Conservation (phyloP, 768 basidiomycete species). For the Agrocybe chaxingu region DNA sequence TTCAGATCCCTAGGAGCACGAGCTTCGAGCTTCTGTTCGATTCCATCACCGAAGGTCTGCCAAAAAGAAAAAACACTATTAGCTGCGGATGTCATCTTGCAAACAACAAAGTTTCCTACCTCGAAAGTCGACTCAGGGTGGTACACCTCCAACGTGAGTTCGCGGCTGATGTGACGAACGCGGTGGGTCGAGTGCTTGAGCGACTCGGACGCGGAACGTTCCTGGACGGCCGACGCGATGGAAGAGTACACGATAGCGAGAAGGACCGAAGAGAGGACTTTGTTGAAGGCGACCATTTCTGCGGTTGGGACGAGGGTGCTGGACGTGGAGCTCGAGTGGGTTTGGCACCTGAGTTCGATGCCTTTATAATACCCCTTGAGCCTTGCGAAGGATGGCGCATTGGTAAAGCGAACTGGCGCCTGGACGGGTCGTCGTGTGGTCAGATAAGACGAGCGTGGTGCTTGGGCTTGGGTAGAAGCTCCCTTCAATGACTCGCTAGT, state of each 20-base stretch:
- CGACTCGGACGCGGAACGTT: not conserved
- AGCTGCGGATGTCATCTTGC: no score
- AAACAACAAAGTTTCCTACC: conserved; percentile 9
- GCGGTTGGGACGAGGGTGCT: not conserved
- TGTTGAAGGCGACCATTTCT: conserved; percentile 21
- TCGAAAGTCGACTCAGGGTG: conserved; percentile 24
- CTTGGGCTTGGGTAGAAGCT: not conserved
- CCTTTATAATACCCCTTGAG: not conserved
- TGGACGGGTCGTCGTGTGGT: not conserved
- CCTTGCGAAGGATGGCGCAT: not conserved
- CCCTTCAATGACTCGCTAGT: no score
- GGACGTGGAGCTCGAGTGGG: not conserved
- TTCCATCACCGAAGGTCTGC: conserved; percentile 25
- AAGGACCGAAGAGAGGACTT: conserved; percentile 22
- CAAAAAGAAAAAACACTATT: not conserved
- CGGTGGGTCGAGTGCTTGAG: conserved; percentile 22
- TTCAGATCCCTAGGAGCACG: conserved; percentile 14
- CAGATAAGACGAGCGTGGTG: not conserved
- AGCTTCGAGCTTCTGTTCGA: conserved; percentile 14
- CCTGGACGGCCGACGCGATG: conserved; percentile 4
- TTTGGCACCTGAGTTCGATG: not conserved
- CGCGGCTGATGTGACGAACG: conserved; percentile 19
- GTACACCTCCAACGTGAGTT: conserved; percentile 20
- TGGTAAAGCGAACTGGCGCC: not conserved
- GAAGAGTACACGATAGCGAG: conserved; percentile 22